These are phyloP conservation scores for Mucuna pruriens DNA, from an alignment of 306 rosid genomes.

Conservation along the genomic window DNA sequence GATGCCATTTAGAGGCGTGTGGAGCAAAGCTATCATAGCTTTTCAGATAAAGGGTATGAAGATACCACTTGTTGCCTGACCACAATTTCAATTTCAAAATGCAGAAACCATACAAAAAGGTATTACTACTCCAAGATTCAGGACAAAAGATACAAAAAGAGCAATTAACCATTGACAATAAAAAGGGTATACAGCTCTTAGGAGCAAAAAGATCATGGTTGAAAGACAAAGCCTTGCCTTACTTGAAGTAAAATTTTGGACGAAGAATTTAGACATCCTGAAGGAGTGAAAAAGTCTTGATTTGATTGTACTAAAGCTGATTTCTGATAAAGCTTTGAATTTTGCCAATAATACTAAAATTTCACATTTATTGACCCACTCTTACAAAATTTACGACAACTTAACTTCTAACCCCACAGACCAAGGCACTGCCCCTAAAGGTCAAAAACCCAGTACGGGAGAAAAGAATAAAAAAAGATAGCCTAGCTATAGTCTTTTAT, in stretches of 20 bases:
- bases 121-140: background rate
- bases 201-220: background rate
- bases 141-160: background rate
- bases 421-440: constrained; percentile 37
- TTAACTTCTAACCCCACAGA: constrained; percentile 33
- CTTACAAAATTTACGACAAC: background rate
- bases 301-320: too few species aligned
- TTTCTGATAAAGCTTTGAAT: too few species aligned
- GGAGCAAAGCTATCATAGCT: background rate
- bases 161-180: background rate
- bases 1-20: background rate
- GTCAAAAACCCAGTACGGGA: background rate
- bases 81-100: constrained; percentile 27
- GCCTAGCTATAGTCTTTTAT: background rate
- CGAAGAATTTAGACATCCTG: background rate
- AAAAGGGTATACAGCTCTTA: background rate
- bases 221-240: background rate
- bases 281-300: background rate
- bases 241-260: background rate
- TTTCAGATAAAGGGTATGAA: background rate
- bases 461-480: background rate
- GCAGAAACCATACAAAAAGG: background rate
- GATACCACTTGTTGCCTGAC: background rate
- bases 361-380: background rate
- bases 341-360: background rate